Evolutionary conservation across 2,329 filamentous ascomycete genomes (phyloP), one percentile per base, ranked within the genome.

Genomic region (Sclerotinia minor): DNA sequence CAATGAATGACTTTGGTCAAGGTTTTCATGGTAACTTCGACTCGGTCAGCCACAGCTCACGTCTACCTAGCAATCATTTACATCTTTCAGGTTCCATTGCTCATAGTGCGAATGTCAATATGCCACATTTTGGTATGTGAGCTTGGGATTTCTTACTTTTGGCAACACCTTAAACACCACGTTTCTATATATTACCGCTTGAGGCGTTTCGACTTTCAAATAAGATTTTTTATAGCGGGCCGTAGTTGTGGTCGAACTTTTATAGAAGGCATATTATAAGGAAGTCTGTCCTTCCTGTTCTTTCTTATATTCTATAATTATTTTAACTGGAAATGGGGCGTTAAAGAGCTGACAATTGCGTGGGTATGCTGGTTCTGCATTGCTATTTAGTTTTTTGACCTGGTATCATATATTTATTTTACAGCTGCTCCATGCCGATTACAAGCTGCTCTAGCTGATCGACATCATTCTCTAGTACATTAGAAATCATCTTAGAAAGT

Each of bases 391-490:
- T 71, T 54, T 61, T 61, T 58, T 50, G 49, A 64, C 67, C 68
- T 67, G 72, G 64, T 68, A 64, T 57, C 64, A 69, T 67, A 59
- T 53, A 47, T 41, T 80, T 67, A 54, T 53, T 38, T 38, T 80
- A 89, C 71, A 89, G 74, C 75, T 89, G 85, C 74, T 89, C 87
- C 71, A 89, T 84, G 71, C 75, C 74, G 50, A 73, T 68, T 47
- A 76, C 64, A 57, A 78, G 69, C 67, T 75, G 72, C 53, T 75
- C 71, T 1, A 77, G 67, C 65, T 73, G 70, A 54, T 71, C 71
- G 29, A 63, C 54, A 49, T 64, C 69, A 53, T 57, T 54, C 47
- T 64, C 55, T 53, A 77, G 71, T 64, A 76, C 69, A 69, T 71
- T 26, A 24, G 32, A 64, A 65, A 78, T 73, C 38, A 74, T 68